A percentile compares a stretch with the other conserved stretches of the same genome.
These are phyloP conservation scores for Phyllosticta ampelicida DNA, from an alignment of 2,329 filamentous ascomycete species.

Conservation along the genomic window DNA sequence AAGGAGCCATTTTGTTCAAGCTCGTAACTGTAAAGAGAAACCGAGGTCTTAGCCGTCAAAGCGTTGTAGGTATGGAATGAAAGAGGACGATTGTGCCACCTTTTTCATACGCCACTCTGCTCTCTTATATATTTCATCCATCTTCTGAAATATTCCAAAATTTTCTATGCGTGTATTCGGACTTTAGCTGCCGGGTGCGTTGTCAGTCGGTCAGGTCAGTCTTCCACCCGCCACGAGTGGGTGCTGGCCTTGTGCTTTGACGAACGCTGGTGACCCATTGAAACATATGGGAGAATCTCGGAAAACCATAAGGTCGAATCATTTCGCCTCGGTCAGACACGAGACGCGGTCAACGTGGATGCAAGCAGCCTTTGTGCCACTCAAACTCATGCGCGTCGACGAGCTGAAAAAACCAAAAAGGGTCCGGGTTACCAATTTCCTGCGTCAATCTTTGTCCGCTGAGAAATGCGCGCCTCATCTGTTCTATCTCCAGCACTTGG, in stretches of 20 bases:
- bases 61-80: not conserved
- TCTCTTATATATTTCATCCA: not conserved
- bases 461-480: not conserved
- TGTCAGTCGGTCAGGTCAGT: not conserved
- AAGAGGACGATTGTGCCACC: not conserved
- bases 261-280: not conserved
- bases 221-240: not conserved
- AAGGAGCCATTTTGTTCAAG: conserved; percentile 12
- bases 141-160: not conserved
- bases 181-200: not conserved
- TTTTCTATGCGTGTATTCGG: not conserved
- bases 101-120: not conserved
- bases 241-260: not conserved
- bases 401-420: not conserved
- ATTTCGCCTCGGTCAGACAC: not conserved
- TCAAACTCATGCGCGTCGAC: not conserved
- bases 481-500: not conserved
- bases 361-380: not conserved
- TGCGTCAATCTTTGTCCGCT: not conserved
- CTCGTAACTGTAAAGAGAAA: not conserved
- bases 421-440: not conserved
- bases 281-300: too few relatives aligned
- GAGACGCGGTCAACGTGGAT: not conserved
- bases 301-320: not conserved
- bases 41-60: not conserved